Evolutionary conservation across 2,329 filamentous ascomycete species (phyloP).

Genomic region (Pestalotiopsis sp.): DNA sequence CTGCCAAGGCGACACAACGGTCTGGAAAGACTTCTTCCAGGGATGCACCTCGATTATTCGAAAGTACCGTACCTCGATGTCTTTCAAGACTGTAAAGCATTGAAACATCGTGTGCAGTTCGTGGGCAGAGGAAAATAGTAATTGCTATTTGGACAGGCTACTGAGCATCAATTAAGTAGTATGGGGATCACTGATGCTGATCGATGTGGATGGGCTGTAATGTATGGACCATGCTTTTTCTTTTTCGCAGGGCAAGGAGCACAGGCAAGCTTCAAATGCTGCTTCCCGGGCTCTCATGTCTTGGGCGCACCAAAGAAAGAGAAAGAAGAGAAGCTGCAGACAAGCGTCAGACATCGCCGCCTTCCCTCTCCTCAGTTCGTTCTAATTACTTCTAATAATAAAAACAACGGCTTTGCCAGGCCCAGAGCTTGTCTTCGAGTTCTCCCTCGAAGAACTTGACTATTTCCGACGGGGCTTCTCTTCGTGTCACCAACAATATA

Average conservation of each 20-base stretch:
- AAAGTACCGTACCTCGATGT: too few species aligned
- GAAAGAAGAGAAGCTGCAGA: background rate
- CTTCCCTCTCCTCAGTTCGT: background rate
- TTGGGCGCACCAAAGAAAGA: background rate
- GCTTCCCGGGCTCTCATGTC: background rate
- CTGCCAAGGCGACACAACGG: background rate
- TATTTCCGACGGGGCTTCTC: background rate
- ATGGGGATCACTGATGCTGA: too few species aligned
- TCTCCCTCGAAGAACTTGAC: background rate
- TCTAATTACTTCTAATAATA: slow-evolving; percentile 10
- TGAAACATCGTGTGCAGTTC: too few species aligned
- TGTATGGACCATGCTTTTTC: too few species aligned
- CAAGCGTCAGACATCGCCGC: slow-evolving; percentile 10
- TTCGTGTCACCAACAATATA: background rate
- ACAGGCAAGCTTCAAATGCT: background rate
- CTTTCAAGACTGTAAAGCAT: too few species aligned
- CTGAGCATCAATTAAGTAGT: too few species aligned
- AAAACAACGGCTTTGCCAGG: background rate
- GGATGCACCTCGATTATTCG: background rate
- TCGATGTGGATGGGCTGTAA: too few species aligned
- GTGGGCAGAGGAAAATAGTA: too few species aligned
- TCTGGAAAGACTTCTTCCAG: too few species aligned
- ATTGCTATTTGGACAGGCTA: too few species aligned
- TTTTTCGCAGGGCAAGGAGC: too few species aligned
- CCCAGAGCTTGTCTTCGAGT: slow-evolving; percentile 1